Evolutionary conservation across 2,329 filamentous ascomycete species (phyloP), one percentile per base, ranked within the genome.

Genomic region (Aspergillus tubingensis): DNA sequence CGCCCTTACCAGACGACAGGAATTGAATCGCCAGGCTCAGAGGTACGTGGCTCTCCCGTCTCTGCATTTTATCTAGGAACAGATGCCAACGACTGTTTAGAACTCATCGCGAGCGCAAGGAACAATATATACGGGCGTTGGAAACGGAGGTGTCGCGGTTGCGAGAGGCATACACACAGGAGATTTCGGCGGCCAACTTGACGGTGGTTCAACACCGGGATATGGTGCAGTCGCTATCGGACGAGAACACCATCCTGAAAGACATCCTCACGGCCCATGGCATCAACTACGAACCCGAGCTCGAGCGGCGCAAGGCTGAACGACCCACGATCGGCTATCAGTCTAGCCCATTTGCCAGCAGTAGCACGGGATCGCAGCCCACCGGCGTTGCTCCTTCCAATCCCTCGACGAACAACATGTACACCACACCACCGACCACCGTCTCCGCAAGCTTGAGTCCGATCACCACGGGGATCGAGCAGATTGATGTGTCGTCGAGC

Each of bases 51-150:
- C 15, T 15, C 21, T 39, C 11, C 27, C 51, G 21, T 47, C 13
- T 13, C n/a, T 27, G 15, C n/a, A 44, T 2, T 39, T 27, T 2
- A 27, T n/a, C 8, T 15, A 27, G 53, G 54, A 51, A 23, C 60
- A 73, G 36, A 73, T 57, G 39, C 60, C 54, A 60, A 62, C 49
- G 25, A 48, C 38, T 30, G 32, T 59, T 57, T 72, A 96, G 95
- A 73, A 98, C 95, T 17, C 95, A 99, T 77, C 92, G 95, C 58
- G 95, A 98, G 79, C 88, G 95, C 67, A 98, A 98, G 76, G 95
- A 98, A 78, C 85, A 92, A 69, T 98, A 98, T 76, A 96, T 97
- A 81, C 96, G 96, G 76, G 88, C 91, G 10, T 85, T 98, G 15
- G 95, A 99, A 77, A 89, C 94, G 71, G 92, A 98, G 77, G 90